phyloP scores from a whole-genome alignment of 1,284 basidiomycete species.

The Ustilago xerochloae region DNA sequence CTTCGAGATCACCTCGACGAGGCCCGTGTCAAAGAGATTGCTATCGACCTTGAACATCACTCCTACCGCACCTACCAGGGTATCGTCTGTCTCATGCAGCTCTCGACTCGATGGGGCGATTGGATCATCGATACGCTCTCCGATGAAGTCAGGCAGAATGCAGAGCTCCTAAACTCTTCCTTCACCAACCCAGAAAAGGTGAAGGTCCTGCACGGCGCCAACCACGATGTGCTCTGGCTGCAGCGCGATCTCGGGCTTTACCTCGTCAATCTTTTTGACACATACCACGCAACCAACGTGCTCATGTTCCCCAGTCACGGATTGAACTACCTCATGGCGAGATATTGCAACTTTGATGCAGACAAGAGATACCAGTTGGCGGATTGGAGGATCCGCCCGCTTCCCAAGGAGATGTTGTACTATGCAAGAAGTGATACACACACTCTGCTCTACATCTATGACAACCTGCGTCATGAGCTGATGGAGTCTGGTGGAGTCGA shows the following conservation, averaged over 20 bases:
- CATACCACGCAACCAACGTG: constrained; percentile 90
- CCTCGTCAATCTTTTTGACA: constrained; percentile 94
- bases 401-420: constrained; percentile 86
- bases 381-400: constrained; percentile 92
- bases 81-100: constrained; percentile 88
- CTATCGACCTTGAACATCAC: constrained; percentile 94
- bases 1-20: constrained; percentile 75
- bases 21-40: constrained; percentile 78
- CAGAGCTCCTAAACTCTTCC: constrained; percentile 75
- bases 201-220: constrained; percentile 88
- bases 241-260: constrained; percentile 95
- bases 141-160: constrained; percentile 76
- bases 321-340: constrained; percentile 84
- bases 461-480: constrained; percentile 87
- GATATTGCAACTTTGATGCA: constrained; percentile 89
- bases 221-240: constrained; percentile 93
- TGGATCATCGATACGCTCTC: constrained; percentile 86
- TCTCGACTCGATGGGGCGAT: constrained; percentile 82
- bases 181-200: constrained; percentile 85
- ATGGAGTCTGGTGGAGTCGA: constrained; percentile 71
- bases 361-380: constrained; percentile 97
- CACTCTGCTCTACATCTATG: constrained; percentile 91
- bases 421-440: constrained; percentile 97
- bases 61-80: constrained; percentile 84
- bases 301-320: constrained; percentile 79